A percentile compares a stretch with the other conserved stretches of the same genome.
Conservation (phyloP, 179 eudicot species). For the Drosera spatulata region DNA sequence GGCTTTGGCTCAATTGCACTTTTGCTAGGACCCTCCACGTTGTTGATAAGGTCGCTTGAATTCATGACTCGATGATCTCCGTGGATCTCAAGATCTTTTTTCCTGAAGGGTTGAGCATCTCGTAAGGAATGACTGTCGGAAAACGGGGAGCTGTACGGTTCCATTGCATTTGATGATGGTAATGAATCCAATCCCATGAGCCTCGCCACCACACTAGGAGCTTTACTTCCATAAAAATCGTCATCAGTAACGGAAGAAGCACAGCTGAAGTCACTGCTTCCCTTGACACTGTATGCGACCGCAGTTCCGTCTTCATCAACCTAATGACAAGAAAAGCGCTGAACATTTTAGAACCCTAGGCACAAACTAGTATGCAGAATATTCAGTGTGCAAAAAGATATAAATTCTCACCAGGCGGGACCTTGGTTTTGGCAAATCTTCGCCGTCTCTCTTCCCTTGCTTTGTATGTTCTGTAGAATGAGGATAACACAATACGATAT, state of each 20-base stretch:
- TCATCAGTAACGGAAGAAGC: slow-evolving; percentile 36
- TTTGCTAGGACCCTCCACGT: slow-evolving; percentile 29
- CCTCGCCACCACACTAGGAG: slow-evolving; percentile 94
- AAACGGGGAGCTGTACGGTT: slow-evolving; percentile 33
- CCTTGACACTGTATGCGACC: slow-evolving; percentile 23
- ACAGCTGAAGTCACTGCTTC: slow-evolving; percentile 28
- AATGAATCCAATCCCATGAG: slow-evolving; percentile 95
- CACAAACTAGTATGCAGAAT: not conserved
- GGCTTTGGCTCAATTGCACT: slow-evolving; percentile 34
- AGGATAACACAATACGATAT: not conserved
- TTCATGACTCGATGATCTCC: slow-evolving; percentile 24
- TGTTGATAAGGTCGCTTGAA: slow-evolving; percentile 30
- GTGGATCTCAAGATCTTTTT: slow-evolving; percentile 4
- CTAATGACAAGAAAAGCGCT: slow-evolving; percentile 13
- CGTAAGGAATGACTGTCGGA: slow-evolving; percentile 32
- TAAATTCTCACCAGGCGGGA: slow-evolving; percentile 33
- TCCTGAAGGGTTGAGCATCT: slow-evolving; percentile 29
- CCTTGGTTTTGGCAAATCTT: slow-evolving; percentile 24
- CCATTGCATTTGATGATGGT: slow-evolving; percentile 51
- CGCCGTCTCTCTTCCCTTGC: slow-evolving; percentile 38
- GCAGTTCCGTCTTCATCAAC: slow-evolving; percentile 40
- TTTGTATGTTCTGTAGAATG: slow-evolving; percentile 29
- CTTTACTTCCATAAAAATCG: slow-evolving; percentile 49
- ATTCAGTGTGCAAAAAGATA: slow-evolving; percentile 3
- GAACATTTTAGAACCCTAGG: too few species aligned